These are phyloP conservation scores for Przewalskia tangutica DNA, from an alignment of 257 asterid genomes.

Conservation along the genomic window DNA sequence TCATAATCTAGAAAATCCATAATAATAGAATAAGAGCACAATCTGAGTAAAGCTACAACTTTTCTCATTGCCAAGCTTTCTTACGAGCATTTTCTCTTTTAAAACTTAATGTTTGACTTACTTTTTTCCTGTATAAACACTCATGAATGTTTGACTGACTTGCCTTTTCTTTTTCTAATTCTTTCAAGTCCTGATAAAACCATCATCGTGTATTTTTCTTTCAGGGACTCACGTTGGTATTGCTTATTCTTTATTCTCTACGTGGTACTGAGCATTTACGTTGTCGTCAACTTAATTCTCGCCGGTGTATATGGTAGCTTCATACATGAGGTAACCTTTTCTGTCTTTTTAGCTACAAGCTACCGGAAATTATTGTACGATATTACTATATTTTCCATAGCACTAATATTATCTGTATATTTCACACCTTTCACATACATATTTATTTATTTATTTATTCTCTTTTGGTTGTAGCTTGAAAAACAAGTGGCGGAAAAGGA, in stretches of 20 bases:
- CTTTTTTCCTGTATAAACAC: neutral
- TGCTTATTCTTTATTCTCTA: slow-evolving; percentile 73
- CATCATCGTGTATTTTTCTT: slow-evolving; percentile 13
- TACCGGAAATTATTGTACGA: neutral
- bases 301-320: slow-evolving; percentile 97
- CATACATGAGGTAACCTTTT: slow-evolving; percentile 57
- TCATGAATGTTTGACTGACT: neutral
- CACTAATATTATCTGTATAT: neutral
- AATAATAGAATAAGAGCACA: neutral
- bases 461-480: slow-evolving; percentile 47
- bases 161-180: neutral
- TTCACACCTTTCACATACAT: neutral
- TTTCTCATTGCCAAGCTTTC: neutral
- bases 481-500: slow-evolving; percentile 86
- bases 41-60: neutral
- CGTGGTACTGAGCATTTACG: slow-evolving; percentile 86
- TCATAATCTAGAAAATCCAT: neutral
- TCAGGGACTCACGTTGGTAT: slow-evolving; percentile 85
- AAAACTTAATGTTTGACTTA: neutral
- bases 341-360: neutral
- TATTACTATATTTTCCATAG: neutral
- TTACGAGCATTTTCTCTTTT: neutral
- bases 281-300: slow-evolving; percentile 90
- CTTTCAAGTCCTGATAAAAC: slow-evolving; percentile 6
- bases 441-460: neutral